Conservation (phyloP, 306 rosid genomes). For the Datisca glomerata region DNA sequence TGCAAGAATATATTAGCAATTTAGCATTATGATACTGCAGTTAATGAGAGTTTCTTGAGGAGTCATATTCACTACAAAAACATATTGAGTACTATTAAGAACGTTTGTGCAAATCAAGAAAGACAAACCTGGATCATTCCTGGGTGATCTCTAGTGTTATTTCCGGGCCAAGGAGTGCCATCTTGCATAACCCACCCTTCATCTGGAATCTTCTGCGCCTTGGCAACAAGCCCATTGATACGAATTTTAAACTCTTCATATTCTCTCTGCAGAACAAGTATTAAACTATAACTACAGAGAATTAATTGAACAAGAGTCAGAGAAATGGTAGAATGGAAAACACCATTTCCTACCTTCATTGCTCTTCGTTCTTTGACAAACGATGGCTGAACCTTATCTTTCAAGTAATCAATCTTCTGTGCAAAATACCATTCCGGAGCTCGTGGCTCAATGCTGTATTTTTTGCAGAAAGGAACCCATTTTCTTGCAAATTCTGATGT, state of each 20-base stretch:
- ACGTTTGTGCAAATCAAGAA: slow-evolving; percentile 4
- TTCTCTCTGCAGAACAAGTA: slow-evolving; percentile 53
- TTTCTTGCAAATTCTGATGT: slow-evolving; percentile 88
- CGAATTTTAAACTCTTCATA: slow-evolving; percentile 94
- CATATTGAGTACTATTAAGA: slow-evolving; percentile 1
- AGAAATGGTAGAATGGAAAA: too few species aligned
- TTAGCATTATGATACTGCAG: too few species aligned
- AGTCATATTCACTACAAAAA: slow-evolving; percentile 1
- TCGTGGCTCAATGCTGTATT: slow-evolving; percentile 81
- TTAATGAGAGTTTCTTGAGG: too few species aligned
- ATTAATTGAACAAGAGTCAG: too few species aligned
- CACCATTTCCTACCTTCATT: slow-evolving; percentile 62
- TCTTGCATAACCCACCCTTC: slow-evolving; percentile 99
- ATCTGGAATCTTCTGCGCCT: slow-evolving; percentile 79
- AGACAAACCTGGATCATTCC: slow-evolving; percentile 93
- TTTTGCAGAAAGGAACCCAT: slow-evolving; percentile 96
- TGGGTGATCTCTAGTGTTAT: slow-evolving; percentile 95
- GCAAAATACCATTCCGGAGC: slow-evolving; percentile 98
- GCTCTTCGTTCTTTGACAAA: slow-evolving; percentile 96
- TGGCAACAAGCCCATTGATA: slow-evolving; percentile 73
- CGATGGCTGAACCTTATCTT: slow-evolving; percentile 89
- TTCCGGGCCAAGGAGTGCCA: slow-evolving; percentile 99
- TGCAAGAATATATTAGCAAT: too few species aligned
- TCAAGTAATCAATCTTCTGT: slow-evolving; percentile 88
- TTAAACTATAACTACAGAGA: too few species aligned